phyloP scores from a whole-genome alignment of 1,284 basidiomycete species.

The Agroathelia rolfsii region DNA sequence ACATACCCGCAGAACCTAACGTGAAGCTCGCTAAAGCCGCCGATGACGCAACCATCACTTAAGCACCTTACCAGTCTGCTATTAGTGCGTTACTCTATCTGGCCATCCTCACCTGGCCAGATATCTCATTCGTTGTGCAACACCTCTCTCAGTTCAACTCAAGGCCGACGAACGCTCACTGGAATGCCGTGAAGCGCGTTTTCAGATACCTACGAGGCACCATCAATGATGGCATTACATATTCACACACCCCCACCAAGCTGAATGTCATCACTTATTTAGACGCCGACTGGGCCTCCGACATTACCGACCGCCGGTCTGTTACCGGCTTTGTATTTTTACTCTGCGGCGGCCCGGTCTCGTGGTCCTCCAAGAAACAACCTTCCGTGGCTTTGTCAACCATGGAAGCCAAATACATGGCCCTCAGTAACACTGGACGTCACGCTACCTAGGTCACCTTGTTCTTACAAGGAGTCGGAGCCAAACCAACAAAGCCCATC shows the following conservation, averaged over 20 bases:
- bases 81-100: slow-evolving; percentile 14
- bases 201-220: slow-evolving; percentile 16
- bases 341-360: slow-evolving; percentile 20
- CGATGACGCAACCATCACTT: too few relatives aligned
- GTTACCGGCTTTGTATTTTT: slow-evolving; percentile 21
- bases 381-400: slow-evolving; percentile 17
- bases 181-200: slow-evolving; percentile 14
- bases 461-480: slow-evolving; percentile 17
- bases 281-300: slow-evolving; percentile 21
- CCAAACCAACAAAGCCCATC: slow-evolving; percentile 10
- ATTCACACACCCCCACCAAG: slow-evolving; percentile 15
- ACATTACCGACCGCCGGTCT: slow-evolving; percentile 15
- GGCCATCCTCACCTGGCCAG: slow-evolving; percentile 11
- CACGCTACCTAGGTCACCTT: slow-evolving; percentile 23
- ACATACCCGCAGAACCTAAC: too few relatives aligned
- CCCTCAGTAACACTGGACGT: slow-evolving; percentile 20
- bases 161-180: slow-evolving; percentile 13
- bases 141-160: slow-evolving; percentile 11
- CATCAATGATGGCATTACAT: slow-evolving; percentile 8
- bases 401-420: slow-evolving; percentile 24
- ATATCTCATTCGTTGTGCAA: slow-evolving; percentile 14
- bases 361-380: slow-evolving; percentile 29
- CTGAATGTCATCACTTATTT: slow-evolving; percentile 17
- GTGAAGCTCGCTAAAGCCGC: too few relatives aligned
- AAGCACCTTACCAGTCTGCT: slow-evolving; percentile 17